phyloP scores from a whole-genome alignment of 768 basidiomycete species.

The Pleurotus tuoliensis region DNA sequence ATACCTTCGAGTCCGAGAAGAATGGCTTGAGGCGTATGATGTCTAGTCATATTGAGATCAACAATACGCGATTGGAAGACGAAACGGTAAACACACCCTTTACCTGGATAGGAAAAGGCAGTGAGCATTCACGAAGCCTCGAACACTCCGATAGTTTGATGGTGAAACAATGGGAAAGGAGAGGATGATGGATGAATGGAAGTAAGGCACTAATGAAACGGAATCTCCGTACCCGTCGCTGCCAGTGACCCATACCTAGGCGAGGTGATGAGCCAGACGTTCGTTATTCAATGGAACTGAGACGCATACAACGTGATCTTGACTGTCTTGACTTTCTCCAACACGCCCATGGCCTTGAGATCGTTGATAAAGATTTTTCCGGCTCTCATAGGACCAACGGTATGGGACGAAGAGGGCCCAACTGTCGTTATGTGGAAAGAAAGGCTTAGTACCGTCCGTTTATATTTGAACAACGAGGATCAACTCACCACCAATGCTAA shows the following conservation, averaged over 20 bases:
- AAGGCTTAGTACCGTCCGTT: not conserved
- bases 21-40: constrained; percentile 86
- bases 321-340: constrained; percentile 70
- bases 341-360: constrained; percentile 58
- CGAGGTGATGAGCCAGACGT: not conserved
- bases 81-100: constrained; percentile 52
- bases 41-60: constrained; percentile 34
- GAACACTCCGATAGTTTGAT: no score
- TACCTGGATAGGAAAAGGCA: constrained; percentile 39
- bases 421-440: constrained; percentile 22
- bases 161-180: no score
- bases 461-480: not conserved
- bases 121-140: no score
- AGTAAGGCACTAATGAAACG: constrained; percentile 6
- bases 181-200: not conserved
- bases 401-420: constrained; percentile 51
- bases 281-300: not conserved
- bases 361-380: constrained; percentile 85
- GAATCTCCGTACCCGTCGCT: constrained; percentile 64
- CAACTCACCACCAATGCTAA: constrained; percentile 78
- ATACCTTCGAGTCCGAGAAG: constrained; percentile 75
- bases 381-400: constrained; percentile 74
- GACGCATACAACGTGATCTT: constrained; percentile 79
- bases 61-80: not conserved
- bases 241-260: constrained; percentile 86